These are phyloP conservation scores for Draba incana DNA, from an alignment of 345 rosid genomes.

Conservation along the genomic window DNA sequence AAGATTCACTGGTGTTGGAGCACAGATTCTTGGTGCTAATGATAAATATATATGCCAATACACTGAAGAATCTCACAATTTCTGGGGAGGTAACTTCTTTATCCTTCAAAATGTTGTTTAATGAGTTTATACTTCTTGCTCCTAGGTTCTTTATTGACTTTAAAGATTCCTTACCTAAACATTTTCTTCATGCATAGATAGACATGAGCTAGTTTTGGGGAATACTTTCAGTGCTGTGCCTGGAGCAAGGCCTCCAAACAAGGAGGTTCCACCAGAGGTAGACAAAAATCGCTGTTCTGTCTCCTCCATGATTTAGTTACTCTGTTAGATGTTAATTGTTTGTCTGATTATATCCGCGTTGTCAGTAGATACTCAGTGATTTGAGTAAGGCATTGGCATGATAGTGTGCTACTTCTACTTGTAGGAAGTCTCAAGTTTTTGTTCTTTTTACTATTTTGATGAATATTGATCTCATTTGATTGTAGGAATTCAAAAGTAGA, in stretches of 20 bases:
- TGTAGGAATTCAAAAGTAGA: conserved; percentile 72
- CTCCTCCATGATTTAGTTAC: background rate
- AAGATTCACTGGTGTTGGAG: conserved; percentile 83
- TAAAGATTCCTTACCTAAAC: background rate
- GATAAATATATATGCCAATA: conserved; percentile 84
- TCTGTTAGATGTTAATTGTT: background rate
- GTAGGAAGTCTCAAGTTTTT: background rate
- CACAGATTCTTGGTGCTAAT: conserved; percentile 90
- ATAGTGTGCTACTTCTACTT: background rate
- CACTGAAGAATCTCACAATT: conserved; percentile 66
- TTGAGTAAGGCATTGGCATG: conserved; percentile 6
- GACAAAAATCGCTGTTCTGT: background rate
- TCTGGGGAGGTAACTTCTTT: conserved; percentile 83
- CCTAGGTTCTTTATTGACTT: background rate
- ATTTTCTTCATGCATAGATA: conserved; percentile 53
- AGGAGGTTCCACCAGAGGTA: conserved; percentile 91
- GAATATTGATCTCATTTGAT: conserved; percentile 16
- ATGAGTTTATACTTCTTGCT: background rate
- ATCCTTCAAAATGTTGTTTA: background rate
- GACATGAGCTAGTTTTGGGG: conserved; percentile 85
- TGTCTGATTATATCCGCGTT: background rate
- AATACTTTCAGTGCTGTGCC: conserved; percentile 67
- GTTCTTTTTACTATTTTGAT: conserved; percentile 2
- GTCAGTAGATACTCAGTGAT: conserved; percentile 10
- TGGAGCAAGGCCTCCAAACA: conserved; percentile 59